phyloP scores from a whole-genome alignment of 2,329 filamentous ascomycete genomes.

The Orbilia javanica region DNA sequence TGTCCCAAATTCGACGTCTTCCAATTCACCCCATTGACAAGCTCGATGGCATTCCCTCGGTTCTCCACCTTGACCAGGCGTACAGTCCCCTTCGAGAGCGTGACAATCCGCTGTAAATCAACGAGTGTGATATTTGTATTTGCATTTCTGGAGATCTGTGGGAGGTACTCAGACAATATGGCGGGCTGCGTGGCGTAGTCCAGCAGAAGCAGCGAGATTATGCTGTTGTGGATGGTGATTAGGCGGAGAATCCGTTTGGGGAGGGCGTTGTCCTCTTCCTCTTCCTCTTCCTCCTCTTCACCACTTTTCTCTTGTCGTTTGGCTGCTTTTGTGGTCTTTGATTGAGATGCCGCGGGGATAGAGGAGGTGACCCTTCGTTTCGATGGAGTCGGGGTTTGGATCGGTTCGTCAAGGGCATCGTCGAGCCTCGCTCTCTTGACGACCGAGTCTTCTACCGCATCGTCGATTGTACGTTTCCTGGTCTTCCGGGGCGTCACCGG shows the following conservation, averaged over 20 bases:
- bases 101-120: conserved; percentile 39
- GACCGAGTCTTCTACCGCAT: conserved; percentile 19
- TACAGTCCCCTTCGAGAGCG: conserved; percentile 31
- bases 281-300: neutral
- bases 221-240: conserved; percentile 39
- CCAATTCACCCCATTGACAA: conserved; percentile 34
- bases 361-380: conserved; percentile 1
- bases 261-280: conserved; percentile 5
- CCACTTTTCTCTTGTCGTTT: neutral
- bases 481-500: conserved; percentile 46
- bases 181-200: conserved; percentile 50
- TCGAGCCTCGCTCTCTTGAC: conserved; percentile 27
- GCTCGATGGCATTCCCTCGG: conserved; percentile 42
- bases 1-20: conserved; percentile 39
- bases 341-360: neutral
- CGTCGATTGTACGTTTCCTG: conserved; percentile 37
- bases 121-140: conserved; percentile 42
- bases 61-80: conserved; percentile 30
- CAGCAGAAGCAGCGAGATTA: conserved; percentile 34
- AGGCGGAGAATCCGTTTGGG: conserved; percentile 41
- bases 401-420: neutral
- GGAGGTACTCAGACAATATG: conserved; percentile 38
- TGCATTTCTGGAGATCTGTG: conserved; percentile 44
- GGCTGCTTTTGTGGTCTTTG: conserved; percentile 5
- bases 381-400: conserved; percentile 14